These are phyloP conservation scores for Xerophyta viscosa DNA, from an alignment of 106 monocot species.

Conservation along the genomic window DNA sequence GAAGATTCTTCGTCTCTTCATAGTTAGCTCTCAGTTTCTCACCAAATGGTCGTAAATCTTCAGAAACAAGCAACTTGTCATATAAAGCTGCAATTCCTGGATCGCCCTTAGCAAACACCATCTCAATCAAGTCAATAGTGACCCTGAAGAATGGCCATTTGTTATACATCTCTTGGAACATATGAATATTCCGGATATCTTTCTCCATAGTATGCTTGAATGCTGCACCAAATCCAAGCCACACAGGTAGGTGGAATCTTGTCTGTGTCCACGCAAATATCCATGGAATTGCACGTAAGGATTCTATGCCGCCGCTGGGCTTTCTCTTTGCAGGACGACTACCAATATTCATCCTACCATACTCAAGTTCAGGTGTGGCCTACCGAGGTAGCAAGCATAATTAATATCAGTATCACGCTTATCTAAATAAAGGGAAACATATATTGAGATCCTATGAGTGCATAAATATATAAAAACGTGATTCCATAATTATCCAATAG, in stretches of 20 bases:
- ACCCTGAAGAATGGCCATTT: conserved; percentile 98
- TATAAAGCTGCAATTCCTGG: conserved; percentile 88
- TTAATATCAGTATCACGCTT: no score
- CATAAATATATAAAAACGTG: no score
- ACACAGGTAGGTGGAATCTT: conserved; percentile 95
- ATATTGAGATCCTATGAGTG: no score
- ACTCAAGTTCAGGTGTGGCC: conserved; percentile 96
- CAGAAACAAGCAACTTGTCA: conserved; percentile 85
- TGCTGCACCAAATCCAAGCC: conserved; percentile 93
- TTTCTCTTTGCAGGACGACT: conserved; percentile 91
- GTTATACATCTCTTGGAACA: conserved; percentile 85
- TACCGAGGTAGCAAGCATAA: no score
- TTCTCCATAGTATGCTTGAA: conserved; percentile 65
- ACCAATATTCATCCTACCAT: conserved; percentile 99
- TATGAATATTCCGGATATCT: conserved; percentile 61
- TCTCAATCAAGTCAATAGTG: conserved; percentile 94
- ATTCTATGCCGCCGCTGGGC: conserved; percentile 96
- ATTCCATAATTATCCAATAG: no score
- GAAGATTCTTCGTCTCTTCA: conserved; percentile 78
- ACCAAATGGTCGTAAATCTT: conserved; percentile 77
- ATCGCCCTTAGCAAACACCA: conserved; percentile 98
- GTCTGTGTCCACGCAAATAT: conserved; percentile 99
- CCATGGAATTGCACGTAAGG: conserved; percentile 97
- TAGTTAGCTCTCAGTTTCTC: conserved; percentile 61
- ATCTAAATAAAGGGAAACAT: no score